These are phyloP conservation scores for Penicillium nordicum DNA, from an alignment of 2,329 filamentous ascomycete genomes.

Conservation along the genomic window DNA sequence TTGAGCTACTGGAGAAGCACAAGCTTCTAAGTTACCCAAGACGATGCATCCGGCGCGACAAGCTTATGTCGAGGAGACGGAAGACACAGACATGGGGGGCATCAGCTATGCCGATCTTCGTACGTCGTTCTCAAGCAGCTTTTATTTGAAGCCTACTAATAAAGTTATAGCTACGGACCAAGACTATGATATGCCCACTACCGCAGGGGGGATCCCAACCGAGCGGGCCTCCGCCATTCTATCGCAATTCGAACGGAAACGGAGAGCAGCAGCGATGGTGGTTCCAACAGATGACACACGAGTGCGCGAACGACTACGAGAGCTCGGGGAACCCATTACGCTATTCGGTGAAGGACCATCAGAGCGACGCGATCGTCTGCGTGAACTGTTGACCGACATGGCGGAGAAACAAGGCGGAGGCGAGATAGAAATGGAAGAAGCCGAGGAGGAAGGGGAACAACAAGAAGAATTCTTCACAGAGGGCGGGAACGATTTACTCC, in stretches of 20 bases:
- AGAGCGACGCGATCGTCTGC: constrained; percentile 80
- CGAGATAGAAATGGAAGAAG: constrained; percentile 52
- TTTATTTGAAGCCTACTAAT: constrained; percentile 3
- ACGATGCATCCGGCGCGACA: constrained; percentile 82
- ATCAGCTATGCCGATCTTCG: constrained; percentile 63
- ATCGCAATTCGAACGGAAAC: constrained; percentile 86
- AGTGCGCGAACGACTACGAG: constrained; percentile 75
- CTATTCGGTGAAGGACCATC: constrained; percentile 86
- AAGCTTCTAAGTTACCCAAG: constrained; percentile 25
- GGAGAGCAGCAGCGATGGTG: constrained; percentile 79
- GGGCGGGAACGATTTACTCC: constrained; percentile 69
- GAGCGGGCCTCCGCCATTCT: constrained; percentile 83
- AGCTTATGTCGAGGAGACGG: constrained; percentile 86
- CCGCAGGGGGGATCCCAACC: constrained; percentile 63
- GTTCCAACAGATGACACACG: constrained; percentile 91
- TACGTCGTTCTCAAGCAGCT: constrained; percentile 42
- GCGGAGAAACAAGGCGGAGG: constrained; percentile 57
- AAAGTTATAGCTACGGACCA: constrained; percentile 62
- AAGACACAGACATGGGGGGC: constrained; percentile 58
- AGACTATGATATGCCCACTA: constrained; percentile 75
- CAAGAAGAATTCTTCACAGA: constrained; percentile 96
- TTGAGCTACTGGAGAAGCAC: constrained; percentile 6
- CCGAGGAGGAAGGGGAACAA: constrained; percentile 63
- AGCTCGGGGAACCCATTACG: constrained; percentile 89
- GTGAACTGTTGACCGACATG: constrained; percentile 73